Evolutionary conservation across 2,329 filamentous ascomycete genomes (phyloP), one percentile per base, ranked within the genome.

Genomic region (Chaetomium globosum): DNA sequence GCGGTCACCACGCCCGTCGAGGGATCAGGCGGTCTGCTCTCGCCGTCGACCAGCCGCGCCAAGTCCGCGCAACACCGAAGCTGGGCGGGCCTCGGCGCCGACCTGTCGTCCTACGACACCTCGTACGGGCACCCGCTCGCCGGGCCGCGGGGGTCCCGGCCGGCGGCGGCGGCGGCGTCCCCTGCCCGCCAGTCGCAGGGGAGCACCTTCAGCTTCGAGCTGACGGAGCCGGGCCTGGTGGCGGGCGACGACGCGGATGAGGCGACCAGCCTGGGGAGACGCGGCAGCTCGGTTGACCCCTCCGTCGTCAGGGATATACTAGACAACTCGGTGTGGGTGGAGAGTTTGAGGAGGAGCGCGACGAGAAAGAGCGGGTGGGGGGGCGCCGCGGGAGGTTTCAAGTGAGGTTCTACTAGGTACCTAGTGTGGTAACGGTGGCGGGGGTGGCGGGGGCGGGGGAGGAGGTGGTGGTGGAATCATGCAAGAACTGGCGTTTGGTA

Each of bases 311-410:
- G 93, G 76, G 88, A 93, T 70, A 90, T 95, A 74, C 83, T 98
- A 62, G 92, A 95, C 73, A 91, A 94, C 73, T 95, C 92, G 21
- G 89, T 91, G 19, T 98, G 94, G 94, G 91, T 94, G 59, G 92
- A 96, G 78, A 96, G 91, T 80, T 93, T 97, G 69, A 84, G 93
- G 69, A 85, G 92, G 68, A 96, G 92, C 79, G 92, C 95, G 71
- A 97, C 93, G 61, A 84, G 78, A 69, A 70, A 70, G 64, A 70
- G 70, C 6, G 67, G 68, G 46, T 70, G 68, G 72, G 70, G 68
- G 71, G 70, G 65, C 2, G 54, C 48, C 36, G 23, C 51, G 23
- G 67, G 65, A 23, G 63, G 57, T 30, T 65, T 65, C 56, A 63
- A 51, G 43, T 60, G 61, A 61, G 49, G 43, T 13, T n/a, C 43